Conservation (phyloP, 2,329 filamentous ascomycete species). For the Phialocephala subalpina region DNA sequence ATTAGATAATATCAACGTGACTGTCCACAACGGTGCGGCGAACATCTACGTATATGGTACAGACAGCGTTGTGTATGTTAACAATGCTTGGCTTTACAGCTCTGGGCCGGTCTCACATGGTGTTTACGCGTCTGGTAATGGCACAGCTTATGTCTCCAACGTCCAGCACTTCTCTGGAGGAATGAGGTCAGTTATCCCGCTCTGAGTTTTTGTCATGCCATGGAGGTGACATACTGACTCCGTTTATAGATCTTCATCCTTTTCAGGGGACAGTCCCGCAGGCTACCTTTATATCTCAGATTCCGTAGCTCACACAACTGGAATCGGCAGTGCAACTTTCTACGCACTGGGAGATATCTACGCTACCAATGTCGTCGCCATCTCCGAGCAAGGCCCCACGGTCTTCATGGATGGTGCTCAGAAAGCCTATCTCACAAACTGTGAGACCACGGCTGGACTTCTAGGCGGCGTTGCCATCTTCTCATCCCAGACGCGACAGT, state of each 20-base stretch:
- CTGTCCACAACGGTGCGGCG: slow-evolving; percentile 46
- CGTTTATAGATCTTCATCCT: slow-evolving; percentile 30
- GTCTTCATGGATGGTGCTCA: slow-evolving; percentile 43
- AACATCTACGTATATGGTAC: slow-evolving; percentile 45
- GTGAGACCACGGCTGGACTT: slow-evolving; percentile 39
- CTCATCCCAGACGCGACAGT: slow-evolving; percentile 26
- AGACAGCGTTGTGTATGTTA: slow-evolving; percentile 40
- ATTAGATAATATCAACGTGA: slow-evolving; percentile 43
- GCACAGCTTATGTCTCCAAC: slow-evolving; percentile 40
- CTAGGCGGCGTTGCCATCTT: slow-evolving; percentile 43
- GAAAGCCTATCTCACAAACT: slow-evolving; percentile 35
- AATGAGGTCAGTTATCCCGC: slow-evolving; percentile 18
- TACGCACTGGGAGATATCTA: slow-evolving; percentile 43
- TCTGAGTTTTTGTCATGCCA: too few relatives aligned
- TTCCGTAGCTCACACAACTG: slow-evolving; percentile 42
- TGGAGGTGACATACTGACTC: too few relatives aligned
- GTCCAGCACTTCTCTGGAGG: slow-evolving; percentile 44
- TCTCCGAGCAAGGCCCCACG: slow-evolving; percentile 36
- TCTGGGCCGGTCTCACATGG: slow-evolving; percentile 45
- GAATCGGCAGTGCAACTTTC: slow-evolving; percentile 45
- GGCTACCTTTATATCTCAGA: slow-evolving; percentile 43
- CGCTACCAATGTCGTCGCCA: slow-evolving; percentile 39
- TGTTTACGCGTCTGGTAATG: slow-evolving; percentile 45
- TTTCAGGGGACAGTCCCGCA: slow-evolving; percentile 44
- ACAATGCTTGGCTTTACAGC: slow-evolving; percentile 42